phyloP scores from a whole-genome alignment of 1,284 basidiomycete species.

The Leccinum griseonigrum region DNA sequence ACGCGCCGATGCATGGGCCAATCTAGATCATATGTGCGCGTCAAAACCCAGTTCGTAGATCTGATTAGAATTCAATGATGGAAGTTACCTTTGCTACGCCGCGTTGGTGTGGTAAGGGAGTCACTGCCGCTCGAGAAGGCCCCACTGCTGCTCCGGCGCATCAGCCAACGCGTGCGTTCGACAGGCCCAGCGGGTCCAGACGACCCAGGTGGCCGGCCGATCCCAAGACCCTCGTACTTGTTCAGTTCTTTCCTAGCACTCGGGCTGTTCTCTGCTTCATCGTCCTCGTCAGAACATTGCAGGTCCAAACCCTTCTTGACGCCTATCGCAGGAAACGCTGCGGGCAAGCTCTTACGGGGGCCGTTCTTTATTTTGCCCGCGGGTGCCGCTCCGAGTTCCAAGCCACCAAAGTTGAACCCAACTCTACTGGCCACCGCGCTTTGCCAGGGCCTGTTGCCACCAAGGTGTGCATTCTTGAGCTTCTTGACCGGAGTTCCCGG shows the following conservation, averaged over 20 bases:
- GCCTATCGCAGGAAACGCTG: conserved; percentile 51
- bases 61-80: conserved; percentile 32
- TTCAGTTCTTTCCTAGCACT: conserved; percentile 44
- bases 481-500: conserved; percentile 73
- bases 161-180: conserved; percentile 54
- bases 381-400: conserved; percentile 32
- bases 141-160: conserved; percentile 73
- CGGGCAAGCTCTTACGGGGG: conserved; percentile 72
- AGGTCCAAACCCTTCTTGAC: conserved; percentile 23
- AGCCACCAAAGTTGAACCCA: conserved; percentile 53
- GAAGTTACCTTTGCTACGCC: conserved; percentile 39
- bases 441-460: conserved; percentile 68
- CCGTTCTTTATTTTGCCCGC: conserved; percentile 42
- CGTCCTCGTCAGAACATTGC: conserved; percentile 36
- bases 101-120: conserved; percentile 65
- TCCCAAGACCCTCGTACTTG: conserved; percentile 62
- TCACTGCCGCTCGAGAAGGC: conserved; percentile 74
- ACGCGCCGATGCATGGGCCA: conserved; percentile 49
- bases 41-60: conserved; percentile 10
- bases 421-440: conserved; percentile 71
- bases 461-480: conserved; percentile 56
- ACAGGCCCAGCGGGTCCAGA: conserved; percentile 36
- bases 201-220: conserved; percentile 52
- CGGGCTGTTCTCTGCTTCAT: conserved; percentile 48
- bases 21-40: conserved; percentile 36